Evolutionary conservation across 768 basidiomycete species (phyloP).

Genomic region (Tylopilus sp.): DNA sequence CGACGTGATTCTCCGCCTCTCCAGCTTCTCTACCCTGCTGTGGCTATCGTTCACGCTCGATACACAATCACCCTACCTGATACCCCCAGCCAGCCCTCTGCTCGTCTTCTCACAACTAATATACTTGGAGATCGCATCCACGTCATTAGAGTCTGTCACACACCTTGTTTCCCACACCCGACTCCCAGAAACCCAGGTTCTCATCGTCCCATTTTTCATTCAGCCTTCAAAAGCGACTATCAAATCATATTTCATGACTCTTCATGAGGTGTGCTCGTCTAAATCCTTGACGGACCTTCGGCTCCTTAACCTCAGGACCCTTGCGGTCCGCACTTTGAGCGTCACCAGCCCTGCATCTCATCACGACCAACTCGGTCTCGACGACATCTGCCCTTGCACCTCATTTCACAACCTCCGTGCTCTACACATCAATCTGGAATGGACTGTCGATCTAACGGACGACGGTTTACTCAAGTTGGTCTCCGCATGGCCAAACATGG

Average conservation of each 20-base stretch:
- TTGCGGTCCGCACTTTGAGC: neutral
- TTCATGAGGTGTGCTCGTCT: neutral
- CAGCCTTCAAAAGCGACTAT: neutral
- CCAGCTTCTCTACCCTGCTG: neutral
- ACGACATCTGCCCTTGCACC: neutral
- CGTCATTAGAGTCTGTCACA: neutral
- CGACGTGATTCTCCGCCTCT: neutral
- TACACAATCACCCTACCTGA: neutral
- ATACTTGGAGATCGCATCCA: constrained; percentile 1
- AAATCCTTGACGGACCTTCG: neutral
- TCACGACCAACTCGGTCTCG: neutral
- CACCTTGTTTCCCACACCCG: neutral
- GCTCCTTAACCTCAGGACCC: neutral
- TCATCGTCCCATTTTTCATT: neutral
- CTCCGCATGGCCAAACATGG: constrained; percentile 6
- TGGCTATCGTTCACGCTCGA: neutral
- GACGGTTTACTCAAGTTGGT: constrained; percentile 5
- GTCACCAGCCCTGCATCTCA: neutral
- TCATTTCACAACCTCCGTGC: neutral
- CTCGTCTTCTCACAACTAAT: neutral
- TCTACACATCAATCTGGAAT: constrained; percentile 2
- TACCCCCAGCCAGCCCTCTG: neutral
- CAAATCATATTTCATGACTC: neutral
- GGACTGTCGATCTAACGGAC: constrained; percentile 1
- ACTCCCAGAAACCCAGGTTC: neutral